These are phyloP conservation scores for Neurospora sp. DNA, from an alignment of 495 filamentous ascomycete species.

Conservation along the genomic window DNA sequence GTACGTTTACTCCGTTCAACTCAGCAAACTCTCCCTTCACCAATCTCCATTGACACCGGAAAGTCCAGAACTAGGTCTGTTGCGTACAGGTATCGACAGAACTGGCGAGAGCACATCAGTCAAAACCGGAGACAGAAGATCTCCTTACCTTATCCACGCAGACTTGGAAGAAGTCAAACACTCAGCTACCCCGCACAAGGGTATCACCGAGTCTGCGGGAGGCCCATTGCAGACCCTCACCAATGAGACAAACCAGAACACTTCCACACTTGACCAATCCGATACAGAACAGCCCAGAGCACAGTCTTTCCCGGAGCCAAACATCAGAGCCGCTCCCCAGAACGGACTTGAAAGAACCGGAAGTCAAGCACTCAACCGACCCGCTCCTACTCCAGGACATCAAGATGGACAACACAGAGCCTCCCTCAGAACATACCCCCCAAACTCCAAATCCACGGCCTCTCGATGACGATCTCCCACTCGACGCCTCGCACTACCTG, in stretches of 20 bases:
- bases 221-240: neutral
- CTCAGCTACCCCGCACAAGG: neutral
- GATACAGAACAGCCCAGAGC: neutral
- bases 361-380: neutral
- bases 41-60: neutral
- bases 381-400: neutral
- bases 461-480: neutral
- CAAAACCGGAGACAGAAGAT: neutral
- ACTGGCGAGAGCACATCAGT: neutral
- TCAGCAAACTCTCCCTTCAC: neutral
- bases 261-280: neutral
- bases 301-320: neutral
- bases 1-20: neutral
- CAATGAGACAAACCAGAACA: neutral
- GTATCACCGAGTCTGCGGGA: neutral
- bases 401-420: neutral
- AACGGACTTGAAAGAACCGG: neutral
- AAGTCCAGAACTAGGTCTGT: neutral
- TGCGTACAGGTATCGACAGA: neutral
- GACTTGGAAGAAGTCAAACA: neutral
- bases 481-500: neutral
- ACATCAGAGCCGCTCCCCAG: neutral
- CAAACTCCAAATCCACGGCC: neutral
- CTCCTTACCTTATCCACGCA: neutral
- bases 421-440: neutral